Evolutionary conservation across 805 yeast species (phyloP).

Genomic region (Wickerhamomyces chaumierensis): DNA sequence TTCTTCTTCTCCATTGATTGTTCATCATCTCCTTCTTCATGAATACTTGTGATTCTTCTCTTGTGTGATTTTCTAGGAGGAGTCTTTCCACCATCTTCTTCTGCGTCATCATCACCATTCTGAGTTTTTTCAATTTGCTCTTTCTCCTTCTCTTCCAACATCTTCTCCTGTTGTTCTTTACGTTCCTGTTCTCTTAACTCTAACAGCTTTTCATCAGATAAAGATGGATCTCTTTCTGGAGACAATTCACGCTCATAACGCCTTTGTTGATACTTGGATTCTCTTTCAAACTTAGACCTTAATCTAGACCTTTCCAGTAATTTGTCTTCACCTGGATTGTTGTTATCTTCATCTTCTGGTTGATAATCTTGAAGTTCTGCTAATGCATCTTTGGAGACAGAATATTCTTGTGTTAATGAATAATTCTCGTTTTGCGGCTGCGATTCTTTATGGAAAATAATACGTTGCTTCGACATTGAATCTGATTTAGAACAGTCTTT

Average conservation of each 20-base stretch:
- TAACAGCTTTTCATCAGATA: slow-evolving; percentile 32
- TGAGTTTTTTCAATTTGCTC: too few species aligned
- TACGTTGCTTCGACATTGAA: background rate
- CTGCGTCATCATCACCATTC: too few species aligned
- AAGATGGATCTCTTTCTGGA: slow-evolving; percentile 19
- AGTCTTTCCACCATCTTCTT: slow-evolving; percentile 14
- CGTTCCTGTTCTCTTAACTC: slow-evolving; percentile 29
- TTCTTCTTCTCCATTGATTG: background rate
- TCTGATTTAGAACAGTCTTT: too few species aligned
- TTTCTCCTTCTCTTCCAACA: slow-evolving; percentile 1
- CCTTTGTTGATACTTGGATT: slow-evolving; percentile 37
- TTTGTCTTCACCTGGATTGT: slow-evolving; percentile 20
- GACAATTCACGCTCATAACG: slow-evolving; percentile 21
- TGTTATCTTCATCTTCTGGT: slow-evolving; percentile 5
- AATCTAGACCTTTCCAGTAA: slow-evolving; percentile 15
- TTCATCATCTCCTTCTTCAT: slow-evolving; percentile 6
- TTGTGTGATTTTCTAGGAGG: slow-evolving; percentile 11
- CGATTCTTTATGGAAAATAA: slow-evolving; percentile 7
- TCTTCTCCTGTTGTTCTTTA: slow-evolving; percentile 21
- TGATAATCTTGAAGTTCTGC: slow-evolving; percentile 12
- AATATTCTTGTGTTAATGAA: slow-evolving; percentile 27
- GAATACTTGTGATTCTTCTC: background rate
- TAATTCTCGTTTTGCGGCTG: slow-evolving; percentile 3
- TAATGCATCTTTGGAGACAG: slow-evolving; percentile 26
- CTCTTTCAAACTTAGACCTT: slow-evolving; percentile 24